Evolutionary conservation across 495 filamentous ascomycete species (phyloP).

Genomic region (Jackrogersella multiformis): DNA sequence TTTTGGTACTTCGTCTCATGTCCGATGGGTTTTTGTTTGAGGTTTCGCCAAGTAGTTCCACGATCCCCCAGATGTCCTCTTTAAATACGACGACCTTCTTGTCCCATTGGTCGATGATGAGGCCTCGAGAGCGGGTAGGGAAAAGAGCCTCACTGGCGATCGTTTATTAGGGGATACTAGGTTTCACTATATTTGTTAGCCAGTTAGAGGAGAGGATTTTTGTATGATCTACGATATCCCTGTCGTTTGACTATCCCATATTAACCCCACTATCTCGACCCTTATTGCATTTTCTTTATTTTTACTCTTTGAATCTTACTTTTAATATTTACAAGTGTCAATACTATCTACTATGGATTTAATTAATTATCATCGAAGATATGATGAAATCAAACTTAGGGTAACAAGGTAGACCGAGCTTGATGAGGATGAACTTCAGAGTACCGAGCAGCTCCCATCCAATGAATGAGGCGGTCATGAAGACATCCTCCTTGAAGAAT

Average conservation of each 20-base stretch:
- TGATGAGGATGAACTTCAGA: slow-evolving; percentile 50
- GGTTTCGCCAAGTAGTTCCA: slow-evolving; percentile 5
- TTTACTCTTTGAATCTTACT: slow-evolving; percentile 5
- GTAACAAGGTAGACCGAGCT: slow-evolving; percentile 53
- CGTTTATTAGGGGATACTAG: slow-evolving; percentile 25
- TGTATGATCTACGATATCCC: slow-evolving; percentile 42
- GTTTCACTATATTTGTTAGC: slow-evolving; percentile 40
- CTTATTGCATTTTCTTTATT: slow-evolving; percentile 13
- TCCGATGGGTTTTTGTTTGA: slow-evolving; percentile 25
- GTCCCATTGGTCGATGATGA: slow-evolving; percentile 21
- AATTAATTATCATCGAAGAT: background rate
- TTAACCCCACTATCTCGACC: slow-evolving; percentile 31
- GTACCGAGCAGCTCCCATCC: slow-evolving; percentile 48
- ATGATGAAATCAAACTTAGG: no score
- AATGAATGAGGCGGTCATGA: slow-evolving; percentile 47
- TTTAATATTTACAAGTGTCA: background rate
- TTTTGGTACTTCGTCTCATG: slow-evolving; percentile 33
- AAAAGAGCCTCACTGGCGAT: slow-evolving; percentile 41
- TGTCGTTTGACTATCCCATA: no score
- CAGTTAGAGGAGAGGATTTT: slow-evolving; percentile 30
- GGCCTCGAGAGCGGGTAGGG: slow-evolving; percentile 1
- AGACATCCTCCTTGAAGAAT: slow-evolving; percentile 47
- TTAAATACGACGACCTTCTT: slow-evolving; percentile 1
- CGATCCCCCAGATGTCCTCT: slow-evolving; percentile 3
- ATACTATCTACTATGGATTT: background rate